A percentile compares a stretch with the other conserved stretches of the same genome.
These are phyloP conservation scores for Microsporum canis DNA, from an alignment of 2,329 filamentous ascomycete genomes.

Conservation along the genomic window DNA sequence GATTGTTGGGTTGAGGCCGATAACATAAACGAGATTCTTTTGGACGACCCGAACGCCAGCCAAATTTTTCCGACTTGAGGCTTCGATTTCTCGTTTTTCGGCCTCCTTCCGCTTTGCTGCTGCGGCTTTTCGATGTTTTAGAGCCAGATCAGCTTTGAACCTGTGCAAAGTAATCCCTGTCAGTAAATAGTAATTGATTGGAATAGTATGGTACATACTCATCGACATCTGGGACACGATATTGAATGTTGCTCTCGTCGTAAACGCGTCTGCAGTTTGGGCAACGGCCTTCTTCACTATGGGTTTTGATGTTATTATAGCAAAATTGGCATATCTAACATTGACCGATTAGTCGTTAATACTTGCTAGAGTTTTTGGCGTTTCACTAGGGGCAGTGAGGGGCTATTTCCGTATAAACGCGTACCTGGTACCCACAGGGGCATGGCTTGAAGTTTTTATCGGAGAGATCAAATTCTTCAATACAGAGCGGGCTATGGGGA, in stretches of 20 bases:
- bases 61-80: conserved; percentile 87
- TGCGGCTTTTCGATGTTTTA: conserved; percentile 84
- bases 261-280: conserved; percentile 94
- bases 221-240: conserved; percentile 87
- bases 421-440: conserved; percentile 94
- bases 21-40: conserved; percentile 97
- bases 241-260: conserved; percentile 93
- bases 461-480: conserved; percentile 96
- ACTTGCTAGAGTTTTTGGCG: not conserved
- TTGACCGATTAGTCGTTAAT: not conserved
- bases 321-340: conserved; percentile 94
- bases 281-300: conserved; percentile 84
- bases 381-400: not conserved
- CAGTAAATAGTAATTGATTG: not conserved
- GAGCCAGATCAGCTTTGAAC: conserved; percentile 40
- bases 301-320: conserved; percentile 98
- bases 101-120: conserved; percentile 85
- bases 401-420: conserved; percentile 16
- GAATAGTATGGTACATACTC: conserved; percentile 53
- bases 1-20: conserved; percentile 80
- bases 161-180: conserved; percentile 20
- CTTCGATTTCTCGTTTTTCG: conserved; percentile 92
- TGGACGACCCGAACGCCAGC: conserved; percentile 92
- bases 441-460: conserved; percentile 96
- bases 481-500: conserved; percentile 70